phyloP scores from a whole-genome alignment of 106 monocot genomes.

The Dendrobium huoshanense region DNA sequence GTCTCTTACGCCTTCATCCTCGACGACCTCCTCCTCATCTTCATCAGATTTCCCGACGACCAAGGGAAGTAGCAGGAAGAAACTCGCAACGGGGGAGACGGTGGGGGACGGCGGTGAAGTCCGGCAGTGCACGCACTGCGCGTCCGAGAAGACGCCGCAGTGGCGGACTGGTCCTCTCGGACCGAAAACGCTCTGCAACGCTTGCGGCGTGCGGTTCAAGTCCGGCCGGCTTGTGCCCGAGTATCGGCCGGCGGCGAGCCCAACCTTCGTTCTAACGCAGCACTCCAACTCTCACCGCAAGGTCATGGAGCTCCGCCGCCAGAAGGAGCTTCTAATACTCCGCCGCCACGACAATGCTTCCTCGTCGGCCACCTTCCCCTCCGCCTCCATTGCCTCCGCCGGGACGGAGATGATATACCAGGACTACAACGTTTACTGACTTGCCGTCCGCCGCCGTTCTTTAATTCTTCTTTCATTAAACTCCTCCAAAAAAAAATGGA shows the following conservation, averaged over 20 bases:
- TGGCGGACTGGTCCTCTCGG: slow-evolving; percentile 89
- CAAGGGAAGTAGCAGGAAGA: slow-evolving; percentile 9
- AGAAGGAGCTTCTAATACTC: slow-evolving; percentile 40
- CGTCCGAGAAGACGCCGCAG: slow-evolving; percentile 93
- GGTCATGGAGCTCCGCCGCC: slow-evolving; percentile 83
- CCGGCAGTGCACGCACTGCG: slow-evolving; percentile 81
- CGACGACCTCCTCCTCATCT: slow-evolving; percentile 55
- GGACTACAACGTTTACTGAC: slow-evolving; percentile 1
- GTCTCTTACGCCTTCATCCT: slow-evolving; percentile 23
- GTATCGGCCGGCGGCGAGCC: slow-evolving; percentile 85
- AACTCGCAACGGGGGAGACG: slow-evolving; percentile 19
- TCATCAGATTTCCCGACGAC: slow-evolving; percentile 49
- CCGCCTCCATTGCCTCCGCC: not conserved
- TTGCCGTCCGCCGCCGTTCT: not conserved
- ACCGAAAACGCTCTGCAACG: slow-evolving; percentile 92
- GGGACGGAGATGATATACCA: slow-evolving; percentile 5
- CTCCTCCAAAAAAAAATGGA: not conserved
- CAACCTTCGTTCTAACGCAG: slow-evolving; percentile 81
- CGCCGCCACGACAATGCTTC: slow-evolving; percentile 2
- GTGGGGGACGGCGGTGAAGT: slow-evolving; percentile 25
- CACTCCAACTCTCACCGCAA: slow-evolving; percentile 96
- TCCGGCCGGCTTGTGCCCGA: slow-evolving; percentile 83
- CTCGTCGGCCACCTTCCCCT: not conserved
- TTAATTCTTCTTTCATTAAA: not conserved
- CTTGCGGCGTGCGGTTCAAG: slow-evolving; percentile 81